These are phyloP conservation scores for Bidens hawaiensis DNA, from an alignment of 140 eudicot species.

Conservation along the genomic window DNA sequence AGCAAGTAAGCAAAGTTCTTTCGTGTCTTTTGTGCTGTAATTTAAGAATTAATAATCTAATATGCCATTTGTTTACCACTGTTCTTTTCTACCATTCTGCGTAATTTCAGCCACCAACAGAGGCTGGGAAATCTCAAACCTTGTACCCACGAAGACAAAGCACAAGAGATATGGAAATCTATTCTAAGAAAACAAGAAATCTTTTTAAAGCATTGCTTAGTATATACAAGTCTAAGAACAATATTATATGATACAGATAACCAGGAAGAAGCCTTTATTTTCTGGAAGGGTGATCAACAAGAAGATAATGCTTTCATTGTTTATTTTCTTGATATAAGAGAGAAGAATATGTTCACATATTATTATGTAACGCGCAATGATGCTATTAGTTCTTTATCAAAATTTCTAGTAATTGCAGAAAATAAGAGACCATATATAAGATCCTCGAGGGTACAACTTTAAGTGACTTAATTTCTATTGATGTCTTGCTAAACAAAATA, in stretches of 20 bases:
- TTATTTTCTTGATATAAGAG: background rate
- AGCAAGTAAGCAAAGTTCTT: conserved; percentile 30
- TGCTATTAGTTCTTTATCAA: background rate
- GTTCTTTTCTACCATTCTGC: background rate
- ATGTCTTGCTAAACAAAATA: background rate
- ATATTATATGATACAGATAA: conserved; percentile 12
- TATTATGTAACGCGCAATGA: conserved; percentile 14
- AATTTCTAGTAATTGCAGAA: background rate
- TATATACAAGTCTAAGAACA: conserved; percentile 44
- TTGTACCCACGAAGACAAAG: conserved; percentile 32
- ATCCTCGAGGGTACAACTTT: conserved; percentile 1
- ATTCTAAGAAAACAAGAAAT: conserved; percentile 46
- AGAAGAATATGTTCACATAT: background rate
- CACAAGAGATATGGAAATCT: conserved; percentile 32
- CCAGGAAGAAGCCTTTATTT: conserved; percentile 1
- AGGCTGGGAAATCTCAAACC: conserved; percentile 37
- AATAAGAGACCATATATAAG: background rate
- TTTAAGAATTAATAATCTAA: background rate
- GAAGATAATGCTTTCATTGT: background rate
- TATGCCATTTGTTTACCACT: background rate
- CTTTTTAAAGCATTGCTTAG: conserved; percentile 51
- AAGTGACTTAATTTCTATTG: background rate
- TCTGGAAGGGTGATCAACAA: conserved; percentile 1
- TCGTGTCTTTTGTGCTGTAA: conserved; percentile 1
- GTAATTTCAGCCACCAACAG: conserved; percentile 39